phyloP scores from a whole-genome alignment of 345 rosid genomes.

The Murraya koenigii region DNA sequence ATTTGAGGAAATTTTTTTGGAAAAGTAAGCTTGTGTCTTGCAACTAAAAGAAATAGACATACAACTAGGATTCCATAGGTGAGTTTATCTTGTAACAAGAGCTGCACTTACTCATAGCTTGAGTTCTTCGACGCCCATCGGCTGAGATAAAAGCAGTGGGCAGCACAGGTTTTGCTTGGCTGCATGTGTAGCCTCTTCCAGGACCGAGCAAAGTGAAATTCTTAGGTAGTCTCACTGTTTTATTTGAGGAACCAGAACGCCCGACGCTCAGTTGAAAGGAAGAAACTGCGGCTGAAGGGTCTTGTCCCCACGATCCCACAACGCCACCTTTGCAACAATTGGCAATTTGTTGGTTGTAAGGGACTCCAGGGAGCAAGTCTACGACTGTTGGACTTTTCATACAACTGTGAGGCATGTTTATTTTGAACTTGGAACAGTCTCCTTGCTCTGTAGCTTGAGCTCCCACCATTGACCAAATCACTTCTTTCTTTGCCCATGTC shows the following conservation, averaged over 20 bases:
- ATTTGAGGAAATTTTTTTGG: not conserved
- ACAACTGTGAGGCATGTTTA: constrained; percentile 43
- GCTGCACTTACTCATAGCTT: constrained; percentile 33
- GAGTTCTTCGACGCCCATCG: constrained; percentile 33
- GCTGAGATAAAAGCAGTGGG: constrained; percentile 30
- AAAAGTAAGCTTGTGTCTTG: not conserved
- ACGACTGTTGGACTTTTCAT: constrained; percentile 36
- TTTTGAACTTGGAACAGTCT: constrained; percentile 53
- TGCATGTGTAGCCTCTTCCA: constrained; percentile 47
- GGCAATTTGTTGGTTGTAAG: constrained; percentile 42
- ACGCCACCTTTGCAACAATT: constrained; percentile 53
- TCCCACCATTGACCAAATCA: constrained; percentile 46
- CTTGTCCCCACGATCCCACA: constrained; percentile 37
- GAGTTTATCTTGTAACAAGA: not conserved
- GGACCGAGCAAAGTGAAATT: constrained; percentile 43
- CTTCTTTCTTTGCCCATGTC: constrained; percentile 49
- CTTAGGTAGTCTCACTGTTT: constrained; percentile 43
- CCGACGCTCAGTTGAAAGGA: constrained; percentile 47
- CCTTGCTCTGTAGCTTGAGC: constrained; percentile 54
- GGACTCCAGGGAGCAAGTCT: constrained; percentile 47
- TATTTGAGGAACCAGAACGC: constrained; percentile 43
- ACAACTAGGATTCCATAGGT: not conserved
- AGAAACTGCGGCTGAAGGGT: constrained; percentile 34
- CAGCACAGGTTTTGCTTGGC: constrained; percentile 33
- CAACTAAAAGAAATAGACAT: not conserved